A percentile compares a stretch with the other conserved stretches of the same genome.
Evolutionary conservation across 2,329 filamentous ascomycete species (phyloP).

Genomic region (Penicillium rolfsii): DNA sequence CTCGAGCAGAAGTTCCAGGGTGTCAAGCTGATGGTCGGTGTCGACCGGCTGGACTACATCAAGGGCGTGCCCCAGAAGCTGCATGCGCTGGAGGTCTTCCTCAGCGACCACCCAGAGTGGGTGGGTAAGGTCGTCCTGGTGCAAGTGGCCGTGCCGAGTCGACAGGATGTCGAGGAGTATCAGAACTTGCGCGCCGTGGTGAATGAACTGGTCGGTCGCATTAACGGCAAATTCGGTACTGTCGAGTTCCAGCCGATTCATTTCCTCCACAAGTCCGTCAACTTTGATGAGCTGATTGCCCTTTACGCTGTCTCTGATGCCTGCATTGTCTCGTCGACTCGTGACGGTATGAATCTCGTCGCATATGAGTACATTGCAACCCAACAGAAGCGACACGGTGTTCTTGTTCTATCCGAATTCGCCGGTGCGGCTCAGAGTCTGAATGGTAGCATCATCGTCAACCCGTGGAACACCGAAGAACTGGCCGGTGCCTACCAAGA

Average conservation of each 20-base stretch:
- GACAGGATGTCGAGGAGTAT: conserved; percentile 96
- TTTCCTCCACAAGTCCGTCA: conserved; percentile 95
- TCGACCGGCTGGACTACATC: conserved; percentile 97
- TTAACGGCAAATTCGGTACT: conserved; percentile 96
- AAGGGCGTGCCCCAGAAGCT: conserved; percentile 98
- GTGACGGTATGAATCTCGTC: conserved; percentile 98
- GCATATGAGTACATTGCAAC: conserved; percentile 98
- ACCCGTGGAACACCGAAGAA: conserved; percentile 98
- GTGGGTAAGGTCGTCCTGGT: conserved; percentile 96
- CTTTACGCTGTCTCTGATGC: conserved; percentile 91
- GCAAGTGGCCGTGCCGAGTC: conserved; percentile 91
- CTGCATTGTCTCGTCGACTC: conserved; percentile 90
- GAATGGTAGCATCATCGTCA: conserved; percentile 91
- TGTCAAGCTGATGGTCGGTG: conserved; percentile 94
- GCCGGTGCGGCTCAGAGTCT: conserved; percentile 93
- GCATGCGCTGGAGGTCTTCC: conserved; percentile 92
- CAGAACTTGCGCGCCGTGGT: conserved; percentile 94
- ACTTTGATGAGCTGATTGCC: conserved; percentile 91
- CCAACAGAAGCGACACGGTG: conserved; percentile 85
- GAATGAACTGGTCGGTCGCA: conserved; percentile 93
- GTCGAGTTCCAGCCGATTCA: conserved; percentile 99
- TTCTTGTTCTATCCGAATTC: conserved; percentile 95
- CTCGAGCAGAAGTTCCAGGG: conserved; percentile 91
- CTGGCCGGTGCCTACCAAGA: conserved; percentile 91
- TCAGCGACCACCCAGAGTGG: conserved; percentile 97